Base-by-base conservation (phyloP, 768 basidiomycete species). In the Leccinum longicurvipes region DNA sequence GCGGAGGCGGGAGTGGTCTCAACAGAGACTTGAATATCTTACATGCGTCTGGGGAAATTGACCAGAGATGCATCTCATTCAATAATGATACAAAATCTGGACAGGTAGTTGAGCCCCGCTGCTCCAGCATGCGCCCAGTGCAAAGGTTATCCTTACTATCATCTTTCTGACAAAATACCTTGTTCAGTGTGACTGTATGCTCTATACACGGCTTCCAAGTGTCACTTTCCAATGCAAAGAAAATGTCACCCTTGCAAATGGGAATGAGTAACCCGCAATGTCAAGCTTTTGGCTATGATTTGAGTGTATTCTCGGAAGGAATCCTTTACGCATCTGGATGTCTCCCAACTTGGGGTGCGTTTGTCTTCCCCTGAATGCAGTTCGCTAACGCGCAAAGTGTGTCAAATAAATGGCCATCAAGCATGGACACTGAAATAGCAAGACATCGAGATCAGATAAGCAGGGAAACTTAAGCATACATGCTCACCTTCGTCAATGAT, bases 161-260 rank as follows among this genome's bases (percentile, higher is more conserved):
- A 64, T 89, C 87, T 53, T 84, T 88, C 65, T 91, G 89, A 24
- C 89, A 71, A 70, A 87, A 91, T 6, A 91, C 89, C 60, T 87
- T 82, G 4, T 77, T 84, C 3, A 91, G 75, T 50, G 80, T 85
- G 55, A 89, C 77, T 1, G 82, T 87, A 48, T 76, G 71, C 49
- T 82, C 77, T 48, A 84, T 74, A 59, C 82, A 81, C 7, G 72
- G 36, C 12, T 58, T 62, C 70, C 67, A 71, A 25, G 63, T 73
- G 23, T 77, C 72, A 15, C 84, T 82, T 61, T 89, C 84, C 63
- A 89, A 89, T 0, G 82, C 83, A 59, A 89, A 89, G 59, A 80
- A 80, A 2, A 79, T 76, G 8, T 70, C 60, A 21, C 60, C 62
- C 51, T 80, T 80, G 32, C 72, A 72, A 9, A 83, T 76, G 0